Evolutionary conservation across 192 early-diverging fungal genomes (phyloP).

Genomic region (Paraglomus brasilianum): DNA sequence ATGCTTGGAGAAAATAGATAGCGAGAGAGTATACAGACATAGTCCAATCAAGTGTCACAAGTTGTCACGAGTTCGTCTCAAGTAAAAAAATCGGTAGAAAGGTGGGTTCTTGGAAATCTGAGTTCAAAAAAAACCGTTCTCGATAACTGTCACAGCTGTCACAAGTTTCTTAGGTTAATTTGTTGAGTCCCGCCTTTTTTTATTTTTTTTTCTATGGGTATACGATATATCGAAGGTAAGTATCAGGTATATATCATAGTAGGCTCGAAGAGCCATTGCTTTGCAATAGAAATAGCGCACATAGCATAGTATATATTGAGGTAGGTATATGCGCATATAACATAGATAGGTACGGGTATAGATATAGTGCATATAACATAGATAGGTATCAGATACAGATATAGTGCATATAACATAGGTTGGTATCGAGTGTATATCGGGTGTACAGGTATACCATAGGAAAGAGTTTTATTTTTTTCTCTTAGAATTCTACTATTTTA

Average conservation of each 20-base stretch:
- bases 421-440: too few relatives aligned
- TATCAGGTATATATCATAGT: constrained; percentile 15
- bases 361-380: too few relatives aligned
- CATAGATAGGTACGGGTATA: too few relatives aligned
- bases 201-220: constrained; percentile 14
- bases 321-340: too few relatives aligned
- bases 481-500: constrained; percentile 18
- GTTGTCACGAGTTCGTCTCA: constrained; percentile 16
- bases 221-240: neutral
- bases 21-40: neutral
- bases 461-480: neutral
- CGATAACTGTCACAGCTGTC: constrained; percentile 5
- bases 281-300: too few relatives aligned
- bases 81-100: constrained; percentile 15
- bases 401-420: too few relatives aligned
- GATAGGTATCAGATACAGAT: too few relatives aligned
- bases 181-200: neutral
- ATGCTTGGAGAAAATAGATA: constrained; percentile 9
- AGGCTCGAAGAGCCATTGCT: too few relatives aligned
- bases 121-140: constrained; percentile 12
- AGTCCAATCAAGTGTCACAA: neutral
- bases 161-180: constrained; percentile 22
- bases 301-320: too few relatives aligned
- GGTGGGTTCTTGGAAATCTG: constrained; percentile 5
- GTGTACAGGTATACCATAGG: constrained; percentile 15